Conservation (phyloP, 2,329 filamentous ascomycete species). For the Calonectria honghensis region DNA sequence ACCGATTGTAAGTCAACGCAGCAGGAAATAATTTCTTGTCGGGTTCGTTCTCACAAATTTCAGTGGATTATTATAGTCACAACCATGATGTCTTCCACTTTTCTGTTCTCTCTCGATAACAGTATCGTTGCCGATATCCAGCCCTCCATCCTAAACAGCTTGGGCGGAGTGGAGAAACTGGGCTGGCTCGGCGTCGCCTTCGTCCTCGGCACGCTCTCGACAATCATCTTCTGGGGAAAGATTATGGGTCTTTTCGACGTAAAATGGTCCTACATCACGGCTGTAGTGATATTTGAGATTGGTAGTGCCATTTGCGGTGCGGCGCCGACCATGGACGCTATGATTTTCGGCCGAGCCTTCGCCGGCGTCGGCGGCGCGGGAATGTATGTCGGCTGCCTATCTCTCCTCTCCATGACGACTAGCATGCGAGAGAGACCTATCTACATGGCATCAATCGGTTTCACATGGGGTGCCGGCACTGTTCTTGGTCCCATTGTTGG, state of each 20-base stretch:
- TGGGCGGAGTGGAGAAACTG: slow-evolving; percentile 11
- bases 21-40: too few relatives aligned
- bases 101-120: slow-evolving; percentile 7
- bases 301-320: slow-evolving; percentile 62
- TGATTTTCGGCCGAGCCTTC: slow-evolving; percentile 66
- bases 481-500: slow-evolving; percentile 66
- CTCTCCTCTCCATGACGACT: slow-evolving; percentile 21
- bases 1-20: too few relatives aligned
- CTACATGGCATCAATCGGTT: slow-evolving; percentile 28
- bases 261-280: slow-evolving; percentile 4
- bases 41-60: too few relatives aligned
- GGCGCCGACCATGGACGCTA: slow-evolving; percentile 62
- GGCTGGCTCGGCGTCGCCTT: slow-evolving; percentile 23
- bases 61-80: neutral
- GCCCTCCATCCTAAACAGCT: neutral
- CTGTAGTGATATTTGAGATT: slow-evolving; percentile 49
- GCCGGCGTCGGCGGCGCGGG: slow-evolving; percentile 64
- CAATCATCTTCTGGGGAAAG: slow-evolving; percentile 8
- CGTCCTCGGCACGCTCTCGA: neutral
- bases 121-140: slow-evolving; percentile 11
- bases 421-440: slow-evolving; percentile 35
- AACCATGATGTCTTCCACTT: slow-evolving; percentile 15
- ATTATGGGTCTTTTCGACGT: slow-evolving; percentile 10
- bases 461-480: slow-evolving; percentile 62
- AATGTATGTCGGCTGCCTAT: slow-evolving; percentile 48